Base-by-base conservation (phyloP, 1,139 yeast genomes). In the Kodamaea arcana region DNA sequence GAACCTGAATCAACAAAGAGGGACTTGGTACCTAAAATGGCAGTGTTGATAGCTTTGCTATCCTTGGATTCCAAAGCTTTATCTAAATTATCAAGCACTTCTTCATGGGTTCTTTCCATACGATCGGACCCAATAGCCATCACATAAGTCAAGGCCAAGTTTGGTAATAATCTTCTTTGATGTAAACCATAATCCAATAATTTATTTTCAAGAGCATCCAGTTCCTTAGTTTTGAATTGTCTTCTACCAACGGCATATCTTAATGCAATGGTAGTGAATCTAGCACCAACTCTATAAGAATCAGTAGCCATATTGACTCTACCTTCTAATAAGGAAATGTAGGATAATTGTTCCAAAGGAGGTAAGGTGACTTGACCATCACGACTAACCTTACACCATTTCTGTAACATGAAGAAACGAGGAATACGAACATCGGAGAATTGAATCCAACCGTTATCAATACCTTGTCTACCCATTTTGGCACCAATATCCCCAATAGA, bases 371-470 rank as follows among this genome's bases (percentile, higher is more conserved):
- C 96, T 32, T 66, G 63, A 35, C 94, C 94, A 24, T 79, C 78
- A 29, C 74, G 64, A 39, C 78, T 76, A 40, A 88, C 87, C 54
- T 80, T 78, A 40, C 88, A 75, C 63, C 80, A 87, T 58, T 82
- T 83, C 64, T 83, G 83, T 51, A 88, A 67, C 94, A 88, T 79
- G 60, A 73, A 83, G 58, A 75, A 83, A 46, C 92, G 75, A 36
- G 97, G 97, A 45, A 88, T 81, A 44, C 82, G 74, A 34, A 87
- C 96, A 47, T 77, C 69, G 38, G 85, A 69, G 60, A 84, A 88
- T 62, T 86, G 95, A 53, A 88, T 85, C 95, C 95, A 87, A 42
- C 96, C 96, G 55, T 88, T 88, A 59, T 88, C 96, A 46, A 83
- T 80, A 47, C 88, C 90, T 50, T 80, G 86, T 53, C 88, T 77